Evolutionary conservation across 495 filamentous ascomycete genomes (phyloP).

Genomic region (Stereocaulon alpinum): DNA sequence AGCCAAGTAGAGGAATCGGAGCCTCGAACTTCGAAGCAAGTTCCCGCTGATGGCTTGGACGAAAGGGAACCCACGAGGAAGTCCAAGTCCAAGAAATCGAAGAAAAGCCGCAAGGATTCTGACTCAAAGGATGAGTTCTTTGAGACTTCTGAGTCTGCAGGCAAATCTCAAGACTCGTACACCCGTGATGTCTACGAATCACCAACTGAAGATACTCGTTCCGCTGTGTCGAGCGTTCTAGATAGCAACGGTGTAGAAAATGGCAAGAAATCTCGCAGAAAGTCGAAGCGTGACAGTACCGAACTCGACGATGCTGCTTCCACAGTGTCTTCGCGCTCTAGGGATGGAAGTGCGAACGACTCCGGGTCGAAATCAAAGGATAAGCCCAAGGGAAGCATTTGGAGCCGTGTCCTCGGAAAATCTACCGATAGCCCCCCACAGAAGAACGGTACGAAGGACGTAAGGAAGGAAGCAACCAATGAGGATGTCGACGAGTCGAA

Average conservation of each 20-base stretch:
- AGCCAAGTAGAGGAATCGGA: conserved; percentile 13
- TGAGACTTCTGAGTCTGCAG: not conserved
- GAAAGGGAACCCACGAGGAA: not conserved
- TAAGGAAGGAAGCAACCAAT: conserved; percentile 20
- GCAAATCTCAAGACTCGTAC: conserved; percentile 10
- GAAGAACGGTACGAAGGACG: conserved; percentile 2
- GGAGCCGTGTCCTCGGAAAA: conserved; percentile 27
- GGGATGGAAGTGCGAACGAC: conserved; percentile 27
- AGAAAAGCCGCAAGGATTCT: not conserved
- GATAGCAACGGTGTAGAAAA: conserved; percentile 19
- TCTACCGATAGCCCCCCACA: conserved; percentile 5
- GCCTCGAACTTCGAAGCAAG: not conserved
- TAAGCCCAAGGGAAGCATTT: conserved; percentile 28
- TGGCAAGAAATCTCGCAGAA: conserved; percentile 23
- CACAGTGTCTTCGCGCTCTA: conserved; percentile 29
- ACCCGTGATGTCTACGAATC: conserved; percentile 27
- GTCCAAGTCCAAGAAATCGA: not conserved
- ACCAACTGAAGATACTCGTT: conserved; percentile 22
- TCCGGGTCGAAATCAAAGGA: conserved; percentile 28
- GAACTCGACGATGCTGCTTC: conserved; percentile 30
- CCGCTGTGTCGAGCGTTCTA: conserved; percentile 19
- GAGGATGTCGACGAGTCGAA: conserved; percentile 27
- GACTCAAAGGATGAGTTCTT: not conserved
- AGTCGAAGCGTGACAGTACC: conserved; percentile 23
- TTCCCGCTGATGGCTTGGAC: not conserved